Conservation (phyloP, 345 rosid genomes). For the Excoecaria cochinchinensis region DNA sequence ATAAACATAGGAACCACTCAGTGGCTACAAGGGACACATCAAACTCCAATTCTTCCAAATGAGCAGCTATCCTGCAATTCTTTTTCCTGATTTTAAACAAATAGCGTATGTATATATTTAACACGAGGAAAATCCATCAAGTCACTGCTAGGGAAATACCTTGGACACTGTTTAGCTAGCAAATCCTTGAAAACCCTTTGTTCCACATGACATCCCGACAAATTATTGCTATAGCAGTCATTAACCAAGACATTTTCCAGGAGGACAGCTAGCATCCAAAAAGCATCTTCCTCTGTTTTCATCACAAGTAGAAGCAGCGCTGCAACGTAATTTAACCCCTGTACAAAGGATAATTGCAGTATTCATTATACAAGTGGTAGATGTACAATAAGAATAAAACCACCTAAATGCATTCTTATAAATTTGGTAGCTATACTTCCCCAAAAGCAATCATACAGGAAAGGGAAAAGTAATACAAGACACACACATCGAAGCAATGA, state of each 20-base stretch:
- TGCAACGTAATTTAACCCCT: slow-evolving; percentile 98
- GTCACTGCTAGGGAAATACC: slow-evolving; percentile 38
- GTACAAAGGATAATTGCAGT: slow-evolving; percentile 17
- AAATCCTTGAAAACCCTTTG: slow-evolving; percentile 96
- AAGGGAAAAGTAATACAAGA: not conserved
- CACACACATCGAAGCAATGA: not conserved
- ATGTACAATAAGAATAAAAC: not conserved
- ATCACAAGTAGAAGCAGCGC: slow-evolving; percentile 90
- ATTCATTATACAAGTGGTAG: not conserved
- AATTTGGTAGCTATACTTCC: not conserved
- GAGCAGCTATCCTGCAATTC: slow-evolving; percentile 76
- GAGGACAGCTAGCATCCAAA: slow-evolving; percentile 99
- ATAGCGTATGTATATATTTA: not conserved
- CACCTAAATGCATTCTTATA: not conserved
- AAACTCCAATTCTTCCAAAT: slow-evolving; percentile 85
- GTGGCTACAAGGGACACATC: slow-evolving; percentile 99
- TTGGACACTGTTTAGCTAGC: slow-evolving; percentile 78
- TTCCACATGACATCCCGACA: slow-evolving; percentile 98
- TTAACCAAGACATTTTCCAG: slow-evolving; percentile 90
- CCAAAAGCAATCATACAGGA: not conserved
- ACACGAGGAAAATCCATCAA: slow-evolving; percentile 1
- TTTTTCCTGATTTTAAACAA: slow-evolving; percentile 6
- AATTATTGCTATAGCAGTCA: slow-evolving; percentile 90
- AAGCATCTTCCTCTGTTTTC: slow-evolving; percentile 99
- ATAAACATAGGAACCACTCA: slow-evolving; percentile 98